phyloP scores from a whole-genome alignment of 306 rosid species.

The Arachis hypogaea region DNA sequence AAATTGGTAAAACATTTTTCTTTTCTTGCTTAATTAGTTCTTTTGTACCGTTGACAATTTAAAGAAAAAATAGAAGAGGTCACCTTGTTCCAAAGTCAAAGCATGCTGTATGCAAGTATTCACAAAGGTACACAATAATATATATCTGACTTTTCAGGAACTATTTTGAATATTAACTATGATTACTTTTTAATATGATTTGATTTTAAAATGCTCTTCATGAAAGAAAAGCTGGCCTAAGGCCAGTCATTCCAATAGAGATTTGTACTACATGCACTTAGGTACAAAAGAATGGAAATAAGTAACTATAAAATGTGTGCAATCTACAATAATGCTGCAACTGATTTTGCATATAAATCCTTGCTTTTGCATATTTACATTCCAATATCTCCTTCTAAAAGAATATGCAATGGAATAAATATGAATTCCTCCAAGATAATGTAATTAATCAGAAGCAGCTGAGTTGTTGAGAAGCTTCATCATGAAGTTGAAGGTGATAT shows the following conservation, averaged over 20 bases:
- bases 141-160: no score
- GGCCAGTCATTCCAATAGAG: no score
- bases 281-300: not conserved
- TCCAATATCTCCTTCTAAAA: not conserved
- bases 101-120: not conserved
- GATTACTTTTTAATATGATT: no score
- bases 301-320: not conserved
- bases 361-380: slow-evolving; percentile 34
- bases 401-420: not conserved
- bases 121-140: no score
- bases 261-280: no score
- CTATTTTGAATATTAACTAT: no score
- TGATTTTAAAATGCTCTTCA: no score
- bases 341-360: slow-evolving; percentile 4
- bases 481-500: slow-evolving; percentile 75
- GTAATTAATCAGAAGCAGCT: slow-evolving; percentile 41
- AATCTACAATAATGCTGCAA: not conserved
- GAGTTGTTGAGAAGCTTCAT: slow-evolving; percentile 74
- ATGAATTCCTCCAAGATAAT: slow-evolving; percentile 16
- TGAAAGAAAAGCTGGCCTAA: no score
- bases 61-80: not conserved
- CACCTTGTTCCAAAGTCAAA: not conserved
- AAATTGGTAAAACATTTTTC: not conserved
- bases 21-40: no score
- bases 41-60: not conserved